phyloP scores from a whole-genome alignment of 2,329 filamentous ascomycete genomes.

The Aspergillus tamarii region DNA sequence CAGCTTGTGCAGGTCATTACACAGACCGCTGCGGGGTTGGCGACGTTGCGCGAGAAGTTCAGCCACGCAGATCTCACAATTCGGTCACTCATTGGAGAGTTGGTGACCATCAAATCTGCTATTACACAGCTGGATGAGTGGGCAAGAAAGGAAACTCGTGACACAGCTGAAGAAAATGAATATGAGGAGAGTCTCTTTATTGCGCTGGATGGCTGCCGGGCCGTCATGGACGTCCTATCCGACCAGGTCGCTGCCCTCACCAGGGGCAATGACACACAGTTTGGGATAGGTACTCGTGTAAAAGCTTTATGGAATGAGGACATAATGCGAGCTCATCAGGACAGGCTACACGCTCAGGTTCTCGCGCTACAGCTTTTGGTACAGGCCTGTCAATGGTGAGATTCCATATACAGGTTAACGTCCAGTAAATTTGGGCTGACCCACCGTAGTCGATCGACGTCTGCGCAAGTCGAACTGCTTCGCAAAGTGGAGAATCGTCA shows the following conservation, averaged over 20 bases:
- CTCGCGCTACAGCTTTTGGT: constrained; percentile 42
- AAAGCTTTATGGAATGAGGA: constrained; percentile 43
- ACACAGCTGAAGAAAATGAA: constrained; percentile 29
- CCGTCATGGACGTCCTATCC: constrained; percentile 40
- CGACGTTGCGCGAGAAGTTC: constrained; percentile 38
- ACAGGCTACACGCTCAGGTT: constrained; percentile 40
- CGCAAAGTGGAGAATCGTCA: constrained; percentile 35
- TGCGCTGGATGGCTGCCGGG: constrained; percentile 39
- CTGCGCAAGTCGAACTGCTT: constrained; percentile 40
- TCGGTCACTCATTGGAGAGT: constrained; percentile 38
- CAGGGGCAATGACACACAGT: constrained; percentile 21
- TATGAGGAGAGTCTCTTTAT: constrained; percentile 35
- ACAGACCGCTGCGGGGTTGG: constrained; percentile 37
- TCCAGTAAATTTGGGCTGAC: background rate
- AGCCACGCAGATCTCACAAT: constrained; percentile 43
- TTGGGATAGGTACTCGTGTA: constrained; percentile 31
- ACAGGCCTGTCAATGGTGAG: constrained; percentile 44
- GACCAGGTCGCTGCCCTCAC: constrained; percentile 38
- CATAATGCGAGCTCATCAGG: constrained; percentile 39
- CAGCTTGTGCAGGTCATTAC: constrained; percentile 39
- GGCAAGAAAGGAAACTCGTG: constrained; percentile 29
- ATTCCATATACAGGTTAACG: background rate
- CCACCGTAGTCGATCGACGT: constrained; percentile 32
- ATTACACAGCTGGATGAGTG: constrained; percentile 42
- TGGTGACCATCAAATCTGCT: constrained; percentile 40